Percentiles rank a stretch among this genome's conserved stretches.
These are phyloP conservation scores for Sonneratia alba DNA, from an alignment of 345 rosid species.

Conservation along the genomic window DNA sequence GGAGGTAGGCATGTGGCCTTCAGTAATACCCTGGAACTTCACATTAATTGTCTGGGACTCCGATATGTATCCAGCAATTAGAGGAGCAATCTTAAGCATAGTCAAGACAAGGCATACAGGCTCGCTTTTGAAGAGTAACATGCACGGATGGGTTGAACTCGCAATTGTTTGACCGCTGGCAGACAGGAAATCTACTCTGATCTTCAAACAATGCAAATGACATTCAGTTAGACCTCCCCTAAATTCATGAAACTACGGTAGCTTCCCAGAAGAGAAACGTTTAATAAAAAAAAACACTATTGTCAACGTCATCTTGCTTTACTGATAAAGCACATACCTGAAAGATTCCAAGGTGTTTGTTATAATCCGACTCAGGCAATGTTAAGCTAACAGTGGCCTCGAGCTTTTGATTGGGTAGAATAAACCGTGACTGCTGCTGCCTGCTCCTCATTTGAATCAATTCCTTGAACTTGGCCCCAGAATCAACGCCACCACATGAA, in stretches of 20 bases:
- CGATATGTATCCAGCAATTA: conserved; percentile 59
- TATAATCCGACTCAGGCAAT: conserved; percentile 76
- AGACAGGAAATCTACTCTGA: conserved; percentile 63
- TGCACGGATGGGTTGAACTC: conserved; percentile 59
- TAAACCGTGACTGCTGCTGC: conserved; percentile 16
- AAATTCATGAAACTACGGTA: background rate
- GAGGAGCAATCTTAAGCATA: conserved; percentile 57
- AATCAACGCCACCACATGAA: conserved; percentile 38
- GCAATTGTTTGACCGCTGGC: conserved; percentile 44
- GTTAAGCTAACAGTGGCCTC: conserved; percentile 34
- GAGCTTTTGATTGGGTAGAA: conserved; percentile 35
- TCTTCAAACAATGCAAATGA: conserved; percentile 32
- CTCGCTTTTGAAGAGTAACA: conserved; percentile 69
- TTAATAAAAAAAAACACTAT: background rate
- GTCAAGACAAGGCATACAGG: conserved; percentile 52
- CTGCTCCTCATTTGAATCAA: conserved; percentile 21
- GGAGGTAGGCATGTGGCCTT: conserved; percentile 55
- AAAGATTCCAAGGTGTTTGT: conserved; percentile 74
- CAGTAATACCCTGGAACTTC: conserved; percentile 51
- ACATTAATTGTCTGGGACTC: conserved; percentile 62
- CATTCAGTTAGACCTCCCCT: background rate
- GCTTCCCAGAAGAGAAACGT: background rate
- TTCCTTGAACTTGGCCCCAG: conserved; percentile 39
- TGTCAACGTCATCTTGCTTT: background rate
- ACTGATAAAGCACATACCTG: conserved; percentile 40